Conservation (phyloP, 176 grass and related monocot genomes). For the Carex pumila region DNA sequence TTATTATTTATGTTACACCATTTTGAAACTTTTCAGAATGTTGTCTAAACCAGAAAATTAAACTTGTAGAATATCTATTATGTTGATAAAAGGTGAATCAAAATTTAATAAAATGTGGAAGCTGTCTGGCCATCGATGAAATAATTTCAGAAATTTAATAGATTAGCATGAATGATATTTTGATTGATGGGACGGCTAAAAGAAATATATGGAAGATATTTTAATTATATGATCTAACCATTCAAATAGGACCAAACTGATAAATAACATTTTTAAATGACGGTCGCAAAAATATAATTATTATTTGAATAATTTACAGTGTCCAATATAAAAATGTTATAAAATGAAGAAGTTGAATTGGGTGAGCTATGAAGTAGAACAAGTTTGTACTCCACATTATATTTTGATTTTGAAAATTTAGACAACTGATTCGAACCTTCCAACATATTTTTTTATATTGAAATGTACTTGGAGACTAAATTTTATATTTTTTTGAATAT, state of each 20-base stretch:
- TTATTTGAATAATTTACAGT: not conserved
- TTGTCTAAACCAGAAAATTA: not conserved
- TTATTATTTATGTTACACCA: too few relatives aligned
- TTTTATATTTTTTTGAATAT: too few relatives aligned
- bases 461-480: too few relatives aligned
- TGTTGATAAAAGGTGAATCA: not conserved
- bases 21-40: too few relatives aligned
- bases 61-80: not conserved
- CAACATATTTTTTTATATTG: too few relatives aligned
- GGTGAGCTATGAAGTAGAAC: too few relatives aligned
- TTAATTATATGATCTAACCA: not conserved
- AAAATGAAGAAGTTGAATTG: too few relatives aligned
- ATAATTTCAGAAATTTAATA: not conserved
- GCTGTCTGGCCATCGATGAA: not conserved
- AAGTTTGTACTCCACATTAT: too few relatives aligned
- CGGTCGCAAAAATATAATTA: not conserved
- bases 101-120: not conserved
- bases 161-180: not conserved
- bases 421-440: too few relatives aligned
- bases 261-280: not conserved
- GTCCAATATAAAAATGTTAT: not conserved
- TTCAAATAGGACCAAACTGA: not conserved
- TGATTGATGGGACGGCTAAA: not conserved
- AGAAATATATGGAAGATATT: not conserved
- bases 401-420: too few relatives aligned